phyloP scores from a whole-genome alignment of 805 yeast species.

The Suhomyces prunicola region DNA sequence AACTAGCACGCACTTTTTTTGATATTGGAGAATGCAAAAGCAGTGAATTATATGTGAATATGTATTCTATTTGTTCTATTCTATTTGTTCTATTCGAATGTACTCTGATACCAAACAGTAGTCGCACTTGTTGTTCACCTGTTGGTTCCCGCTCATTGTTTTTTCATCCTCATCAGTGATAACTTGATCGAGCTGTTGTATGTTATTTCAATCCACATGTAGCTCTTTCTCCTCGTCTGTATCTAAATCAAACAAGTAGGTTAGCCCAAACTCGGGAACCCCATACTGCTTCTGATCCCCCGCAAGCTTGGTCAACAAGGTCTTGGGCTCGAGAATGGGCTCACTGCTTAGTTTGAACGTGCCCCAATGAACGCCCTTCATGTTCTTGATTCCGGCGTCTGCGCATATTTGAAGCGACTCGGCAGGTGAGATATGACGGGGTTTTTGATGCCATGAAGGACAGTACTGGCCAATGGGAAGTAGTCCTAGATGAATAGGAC shows the following conservation, averaged over 20 bases:
- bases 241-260: constrained; percentile 49
- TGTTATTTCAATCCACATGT: not conserved
- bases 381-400: constrained; percentile 56
- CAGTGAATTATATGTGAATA: no score
- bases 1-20: no score
- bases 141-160: no score
- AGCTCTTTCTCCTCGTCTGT: constrained; percentile 7
- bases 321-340: constrained; percentile 80
- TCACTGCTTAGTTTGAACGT: constrained; percentile 89
- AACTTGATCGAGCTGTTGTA: no score
- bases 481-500: constrained; percentile 58
- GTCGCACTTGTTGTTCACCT: no score
- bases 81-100: no score
- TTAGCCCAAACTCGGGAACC: constrained; percentile 77
- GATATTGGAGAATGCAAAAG: no score
- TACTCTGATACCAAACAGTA: no score
- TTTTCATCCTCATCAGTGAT: no score
- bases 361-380: constrained; percentile 96
- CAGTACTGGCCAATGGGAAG: constrained; percentile 94
- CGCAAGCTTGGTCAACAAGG: constrained; percentile 52
- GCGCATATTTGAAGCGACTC: constrained; percentile 70
- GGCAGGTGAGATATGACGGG: constrained; percentile 80
- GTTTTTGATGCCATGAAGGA: constrained; percentile 91
- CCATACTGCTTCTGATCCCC: constrained; percentile 39
- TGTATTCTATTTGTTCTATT: not conserved